Percentiles rank a stretch among this genome's conserved stretches.
These are phyloP conservation scores for Apiospora marii DNA, from an alignment of 2,329 filamentous ascomycete genomes.

Conservation along the genomic window DNA sequence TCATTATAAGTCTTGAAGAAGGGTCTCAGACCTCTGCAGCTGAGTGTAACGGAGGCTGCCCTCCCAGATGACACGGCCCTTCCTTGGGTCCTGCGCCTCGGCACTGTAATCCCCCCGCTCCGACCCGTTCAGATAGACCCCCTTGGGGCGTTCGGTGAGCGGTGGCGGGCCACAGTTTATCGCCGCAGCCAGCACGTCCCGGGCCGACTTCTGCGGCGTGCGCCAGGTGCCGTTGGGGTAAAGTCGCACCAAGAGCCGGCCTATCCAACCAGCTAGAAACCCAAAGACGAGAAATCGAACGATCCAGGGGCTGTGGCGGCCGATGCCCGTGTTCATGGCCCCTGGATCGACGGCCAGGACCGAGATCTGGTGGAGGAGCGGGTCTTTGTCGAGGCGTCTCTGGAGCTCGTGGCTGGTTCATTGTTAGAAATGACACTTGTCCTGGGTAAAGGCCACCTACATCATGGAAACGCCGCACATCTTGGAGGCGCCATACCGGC, in stretches of 20 bases:
- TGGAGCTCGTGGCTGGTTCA: neutral
- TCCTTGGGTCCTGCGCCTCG: neutral
- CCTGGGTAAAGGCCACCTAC: neutral
- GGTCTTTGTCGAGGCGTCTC: neutral
- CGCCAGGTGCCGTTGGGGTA: neutral
- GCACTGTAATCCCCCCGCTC: neutral
- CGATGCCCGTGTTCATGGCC: neutral
- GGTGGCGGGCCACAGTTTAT: neutral
- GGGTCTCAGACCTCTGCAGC: neutral
- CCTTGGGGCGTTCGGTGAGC: neutral
- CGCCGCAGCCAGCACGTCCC: neutral
- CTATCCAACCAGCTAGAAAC: neutral
- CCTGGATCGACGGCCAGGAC: neutral
- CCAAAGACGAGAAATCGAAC: neutral
- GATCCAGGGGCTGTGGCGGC: neutral
- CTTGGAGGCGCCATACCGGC: neutral
- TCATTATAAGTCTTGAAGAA: neutral
- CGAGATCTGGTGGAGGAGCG: neutral
- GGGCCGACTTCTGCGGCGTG: neutral
- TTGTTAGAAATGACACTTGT: neutral
- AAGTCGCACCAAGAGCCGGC: neutral
- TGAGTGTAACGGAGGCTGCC: neutral
- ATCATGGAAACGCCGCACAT: neutral
- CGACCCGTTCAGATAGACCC: neutral
- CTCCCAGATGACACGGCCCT: neutral